These are phyloP conservation scores for Gilbertella persicaria DNA, from an alignment of 371 early-diverging fungal genomes.

Conservation along the genomic window DNA sequence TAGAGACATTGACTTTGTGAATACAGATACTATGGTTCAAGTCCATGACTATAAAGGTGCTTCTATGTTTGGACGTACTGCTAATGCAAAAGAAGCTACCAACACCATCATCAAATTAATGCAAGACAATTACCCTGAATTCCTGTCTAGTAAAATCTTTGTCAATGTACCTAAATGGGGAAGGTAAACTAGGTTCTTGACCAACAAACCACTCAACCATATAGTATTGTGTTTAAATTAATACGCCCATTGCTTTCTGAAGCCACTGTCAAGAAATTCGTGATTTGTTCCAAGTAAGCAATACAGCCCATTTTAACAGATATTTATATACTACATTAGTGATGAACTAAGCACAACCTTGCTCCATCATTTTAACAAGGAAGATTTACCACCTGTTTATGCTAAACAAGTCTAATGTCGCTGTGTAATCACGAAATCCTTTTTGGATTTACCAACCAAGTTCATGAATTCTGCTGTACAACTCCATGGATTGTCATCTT, in stretches of 20 bases:
- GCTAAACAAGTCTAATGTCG: conserved; percentile 15
- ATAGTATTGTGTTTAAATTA: conserved; percentile 58
- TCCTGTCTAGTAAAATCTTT: conserved; percentile 59
- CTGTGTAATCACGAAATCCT: conserved; percentile 30
- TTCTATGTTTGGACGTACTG: conserved; percentile 51
- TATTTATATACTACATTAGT: conserved; percentile 1
- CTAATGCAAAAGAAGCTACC: conserved; percentile 54
- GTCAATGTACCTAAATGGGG: conserved; percentile 67
- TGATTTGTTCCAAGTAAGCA: conserved; percentile 48
- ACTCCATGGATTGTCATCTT: conserved; percentile 31
- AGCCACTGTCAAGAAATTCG: conserved; percentile 62
- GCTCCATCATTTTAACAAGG: conserved; percentile 8
- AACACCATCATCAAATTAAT: conserved; percentile 54
- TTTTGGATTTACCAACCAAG: conserved; percentile 19
- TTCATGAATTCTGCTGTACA: conserved; percentile 32
- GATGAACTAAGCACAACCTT: conserved; percentile 14
- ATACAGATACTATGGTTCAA: conserved; percentile 60
- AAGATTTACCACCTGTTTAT: conserved; percentile 16
- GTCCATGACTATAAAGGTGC: conserved; percentile 67
- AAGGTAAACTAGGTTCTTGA: conserved; percentile 25
- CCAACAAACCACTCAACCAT: neutral
- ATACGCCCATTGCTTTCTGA: conserved; percentile 56
- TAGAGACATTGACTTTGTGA: conserved; percentile 50
- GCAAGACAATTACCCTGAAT: conserved; percentile 69
- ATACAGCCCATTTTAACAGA: neutral